phyloP scores from a whole-genome alignment of 2,329 filamentous ascomycete genomes.

The Microsporum canis region DNA sequence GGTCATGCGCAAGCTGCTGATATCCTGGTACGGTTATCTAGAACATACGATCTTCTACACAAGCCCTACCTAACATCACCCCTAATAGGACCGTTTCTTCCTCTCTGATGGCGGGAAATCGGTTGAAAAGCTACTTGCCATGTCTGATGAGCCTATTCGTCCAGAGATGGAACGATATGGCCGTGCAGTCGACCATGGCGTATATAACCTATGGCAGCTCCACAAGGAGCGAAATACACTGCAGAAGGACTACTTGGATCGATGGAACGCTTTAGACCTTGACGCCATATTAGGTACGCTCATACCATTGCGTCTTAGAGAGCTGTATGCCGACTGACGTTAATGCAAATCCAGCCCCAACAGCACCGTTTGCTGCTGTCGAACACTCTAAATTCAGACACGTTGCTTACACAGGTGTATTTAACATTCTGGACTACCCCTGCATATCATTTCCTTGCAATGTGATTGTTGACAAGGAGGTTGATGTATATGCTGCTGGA shows the following conservation, averaged over 20 bases:
- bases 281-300: constrained; percentile 17
- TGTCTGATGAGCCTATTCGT: constrained; percentile 28
- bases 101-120: constrained; percentile 43
- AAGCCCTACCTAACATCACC: too few species aligned
- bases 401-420: constrained; percentile 36
- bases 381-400: constrained; percentile 37
- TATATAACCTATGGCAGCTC: constrained; percentile 39
- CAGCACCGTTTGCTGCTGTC: constrained; percentile 34
- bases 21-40: constrained; percentile 25
- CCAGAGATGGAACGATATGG: constrained; percentile 40
- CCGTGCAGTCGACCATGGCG: constrained; percentile 34
- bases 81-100: constrained; percentile 24
- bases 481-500: constrained; percentile 34
- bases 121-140: constrained; percentile 18
- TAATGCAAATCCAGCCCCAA: constrained; percentile 27
- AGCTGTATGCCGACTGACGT: background rate
- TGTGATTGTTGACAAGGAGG: constrained; percentile 35
- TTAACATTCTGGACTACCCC: constrained; percentile 49
- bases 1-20: constrained; percentile 33
- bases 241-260: constrained; percentile 16
- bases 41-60: background rate
- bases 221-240: constrained; percentile 33
- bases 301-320: background rate
- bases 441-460: constrained; percentile 46
- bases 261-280: constrained; percentile 36